Evolutionary conservation across 371 early-diverging fungal species (phyloP), one percentile per base, ranked within the genome.

Genomic region (Choanephora cucurbitarum): DNA sequence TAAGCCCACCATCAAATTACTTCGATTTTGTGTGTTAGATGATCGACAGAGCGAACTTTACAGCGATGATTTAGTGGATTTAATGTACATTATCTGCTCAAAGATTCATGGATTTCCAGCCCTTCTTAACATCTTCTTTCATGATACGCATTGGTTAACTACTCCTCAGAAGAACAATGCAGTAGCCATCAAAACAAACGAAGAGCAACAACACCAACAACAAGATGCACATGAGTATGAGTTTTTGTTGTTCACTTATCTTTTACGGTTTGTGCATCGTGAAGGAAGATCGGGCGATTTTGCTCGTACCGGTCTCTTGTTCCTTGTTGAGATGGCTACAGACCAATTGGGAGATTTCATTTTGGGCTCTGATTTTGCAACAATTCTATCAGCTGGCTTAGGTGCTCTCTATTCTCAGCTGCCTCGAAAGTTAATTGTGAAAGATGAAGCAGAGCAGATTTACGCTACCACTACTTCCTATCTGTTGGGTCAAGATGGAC

Each of bases 351-450:
- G 89, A 28, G 82, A 87, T 23, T 95, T 91, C 71, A 90, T 97
- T 34, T 60, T 86, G 31, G 81, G 82, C 46, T 88, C 90, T 49
- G 94, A 93, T 44, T 93, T 96, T 69, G 81, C 91, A 1, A 84
- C 85, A 1, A 84, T 91, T 33, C 76, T 94, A 67, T 83, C 89
- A 1, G 94, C 95, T 19, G 92, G 94, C 1, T 70, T 97, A 17
- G 92, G 94, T 37, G 95, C 95, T 0, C 72, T 95, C 21, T 96
- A 90, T 70, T 92, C 95, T 11, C 96, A 95, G 67, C 80, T 97
- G 11, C 96, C 98, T 6, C 81, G 91, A 37, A 88, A 90, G 46
- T 63, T 93, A 19, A 71, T 84, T 28, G 80, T 92, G 23, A 58
- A 79, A 17, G 72, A 75, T 37, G 77, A 76, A 24, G 32, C 14